Percentiles rank a stretch among this genome's conserved stretches.
phyloP scores from a whole-genome alignment of 805 yeast species.

The Candida patagonica region DNA sequence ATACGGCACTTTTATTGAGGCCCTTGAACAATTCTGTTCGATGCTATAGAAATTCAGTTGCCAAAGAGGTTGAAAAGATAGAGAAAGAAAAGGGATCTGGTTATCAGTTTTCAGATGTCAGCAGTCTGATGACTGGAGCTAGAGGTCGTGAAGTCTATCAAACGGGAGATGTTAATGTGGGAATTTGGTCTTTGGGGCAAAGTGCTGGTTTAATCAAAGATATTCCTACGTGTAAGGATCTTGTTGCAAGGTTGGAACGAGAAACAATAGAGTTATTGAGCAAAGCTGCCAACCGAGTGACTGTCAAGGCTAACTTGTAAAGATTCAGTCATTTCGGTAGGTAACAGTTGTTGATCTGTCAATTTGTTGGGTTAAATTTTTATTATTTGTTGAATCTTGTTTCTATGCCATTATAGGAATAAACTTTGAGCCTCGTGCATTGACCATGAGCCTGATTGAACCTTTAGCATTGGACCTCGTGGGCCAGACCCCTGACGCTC shows the following conservation, averaged over 20 bases:
- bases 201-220: slow-evolving; percentile 24
- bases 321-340: too few relatives aligned
- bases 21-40: slow-evolving; percentile 25
- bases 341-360: too few relatives aligned
- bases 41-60: slow-evolving; percentile 21
- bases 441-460: too few relatives aligned
- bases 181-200: slow-evolving; percentile 28
- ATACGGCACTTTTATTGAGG: slow-evolving; percentile 23
- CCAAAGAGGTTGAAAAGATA: slow-evolving; percentile 20
- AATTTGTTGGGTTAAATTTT: too few relatives aligned
- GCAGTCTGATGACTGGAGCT: slow-evolving; percentile 22
- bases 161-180: slow-evolving; percentile 24
- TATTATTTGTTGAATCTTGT: too few relatives aligned
- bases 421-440: too few relatives aligned
- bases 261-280: slow-evolving; percentile 20
- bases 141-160: slow-evolving; percentile 23
- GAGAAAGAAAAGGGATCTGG: slow-evolving; percentile 18
- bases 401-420: too few relatives aligned
- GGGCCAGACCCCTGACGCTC: too few relatives aligned
- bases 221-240: slow-evolving; percentile 25
- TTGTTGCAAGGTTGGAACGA: slow-evolving; percentile 19
- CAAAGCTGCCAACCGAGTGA: slow-evolving; percentile 7
- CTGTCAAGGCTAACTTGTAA: too few relatives aligned
- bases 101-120: slow-evolving; percentile 20
- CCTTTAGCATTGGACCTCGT: too few relatives aligned